A percentile compares a stretch with the other conserved stretches of the same genome.
These are phyloP conservation scores for Stellera chamaejasme DNA, from an alignment of 345 rosid genomes.

Conservation along the genomic window DNA sequence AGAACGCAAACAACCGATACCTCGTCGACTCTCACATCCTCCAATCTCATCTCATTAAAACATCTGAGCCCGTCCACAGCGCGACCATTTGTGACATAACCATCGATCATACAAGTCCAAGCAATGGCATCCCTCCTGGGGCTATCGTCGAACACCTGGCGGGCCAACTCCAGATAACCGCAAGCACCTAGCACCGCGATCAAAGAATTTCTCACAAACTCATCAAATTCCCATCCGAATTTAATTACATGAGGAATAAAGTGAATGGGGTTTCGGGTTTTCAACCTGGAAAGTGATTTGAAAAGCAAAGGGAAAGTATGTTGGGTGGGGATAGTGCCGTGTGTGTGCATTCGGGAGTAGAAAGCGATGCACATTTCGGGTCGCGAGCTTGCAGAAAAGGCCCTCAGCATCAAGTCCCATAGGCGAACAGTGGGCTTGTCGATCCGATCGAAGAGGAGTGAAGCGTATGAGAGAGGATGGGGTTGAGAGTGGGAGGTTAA, in stretches of 20 bases:
- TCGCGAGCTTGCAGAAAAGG: constrained; percentile 14
- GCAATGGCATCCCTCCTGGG: constrained; percentile 17
- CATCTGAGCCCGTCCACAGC: constrained; percentile 16
- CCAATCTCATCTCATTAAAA: constrained; percentile 18
- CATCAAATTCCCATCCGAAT: constrained; percentile 21
- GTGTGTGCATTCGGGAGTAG: constrained; percentile 21
- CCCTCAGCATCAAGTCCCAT: constrained; percentile 26
- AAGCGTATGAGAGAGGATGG: constrained; percentile 1
- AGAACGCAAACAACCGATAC: constrained; percentile 23
- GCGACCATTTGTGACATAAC: constrained; percentile 21
- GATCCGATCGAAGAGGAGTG: constrained; percentile 7
- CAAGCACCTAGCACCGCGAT: constrained; percentile 16
- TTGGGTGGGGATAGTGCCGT: constrained; percentile 10
- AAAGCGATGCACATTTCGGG: constrained; percentile 15
- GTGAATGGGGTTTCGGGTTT: constrained; percentile 18
- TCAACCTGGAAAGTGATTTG: constrained; percentile 18
- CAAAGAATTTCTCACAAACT: constrained; percentile 27
- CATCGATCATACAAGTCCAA: constrained; percentile 33
- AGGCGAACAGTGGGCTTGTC: neutral
- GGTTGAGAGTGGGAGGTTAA: neutral
- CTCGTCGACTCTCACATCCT: constrained; percentile 17
- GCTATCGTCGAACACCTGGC: constrained; percentile 24
- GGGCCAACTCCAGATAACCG: constrained; percentile 13
- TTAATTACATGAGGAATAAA: constrained; percentile 21
- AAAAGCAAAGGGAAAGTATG: constrained; percentile 31